Conservation (phyloP, 768 basidiomycete species). For the Terana coerulea region DNA sequence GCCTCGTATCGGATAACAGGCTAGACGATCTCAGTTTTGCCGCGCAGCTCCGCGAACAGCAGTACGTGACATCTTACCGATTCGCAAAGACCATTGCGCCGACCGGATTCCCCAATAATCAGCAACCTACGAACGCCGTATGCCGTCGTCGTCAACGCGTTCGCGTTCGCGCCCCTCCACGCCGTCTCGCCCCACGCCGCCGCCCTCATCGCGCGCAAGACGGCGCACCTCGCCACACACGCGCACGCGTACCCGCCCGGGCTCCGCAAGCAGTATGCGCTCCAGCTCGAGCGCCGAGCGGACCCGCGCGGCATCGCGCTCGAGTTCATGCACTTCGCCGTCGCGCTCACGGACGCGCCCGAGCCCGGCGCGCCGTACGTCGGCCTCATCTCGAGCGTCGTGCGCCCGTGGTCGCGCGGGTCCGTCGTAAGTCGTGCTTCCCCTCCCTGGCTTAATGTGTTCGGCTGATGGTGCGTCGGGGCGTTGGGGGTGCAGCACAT, state of each 20-base stretch:
- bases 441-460: too few relatives aligned
- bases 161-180: not conserved
- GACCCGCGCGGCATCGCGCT: too few relatives aligned
- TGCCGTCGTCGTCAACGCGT: not conserved
- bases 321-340: too few relatives aligned
- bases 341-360: too few relatives aligned
- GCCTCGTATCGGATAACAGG: not conserved
- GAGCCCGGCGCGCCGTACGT: too few relatives aligned
- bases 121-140: not conserved
- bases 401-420: too few relatives aligned
- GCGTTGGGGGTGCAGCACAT: too few relatives aligned
- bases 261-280: constrained; percentile 20
- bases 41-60: not conserved
- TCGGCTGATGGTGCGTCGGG: too few relatives aligned
- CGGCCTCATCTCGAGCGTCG: too few relatives aligned
- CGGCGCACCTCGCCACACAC: not conserved
- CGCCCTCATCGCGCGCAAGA: not conserved
- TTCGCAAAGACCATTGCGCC: not conserved
- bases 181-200: not conserved
- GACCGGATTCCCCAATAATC: not conserved
- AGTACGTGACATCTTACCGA: not conserved
- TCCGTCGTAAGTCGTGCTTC: too few relatives aligned
- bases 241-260: constrained; percentile 10
- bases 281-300: constrained; percentile 20
- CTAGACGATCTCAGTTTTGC: not conserved